These are phyloP conservation scores for Colletotrichum cereale DNA, from an alignment of 2,329 filamentous ascomycete genomes.

Conservation along the genomic window DNA sequence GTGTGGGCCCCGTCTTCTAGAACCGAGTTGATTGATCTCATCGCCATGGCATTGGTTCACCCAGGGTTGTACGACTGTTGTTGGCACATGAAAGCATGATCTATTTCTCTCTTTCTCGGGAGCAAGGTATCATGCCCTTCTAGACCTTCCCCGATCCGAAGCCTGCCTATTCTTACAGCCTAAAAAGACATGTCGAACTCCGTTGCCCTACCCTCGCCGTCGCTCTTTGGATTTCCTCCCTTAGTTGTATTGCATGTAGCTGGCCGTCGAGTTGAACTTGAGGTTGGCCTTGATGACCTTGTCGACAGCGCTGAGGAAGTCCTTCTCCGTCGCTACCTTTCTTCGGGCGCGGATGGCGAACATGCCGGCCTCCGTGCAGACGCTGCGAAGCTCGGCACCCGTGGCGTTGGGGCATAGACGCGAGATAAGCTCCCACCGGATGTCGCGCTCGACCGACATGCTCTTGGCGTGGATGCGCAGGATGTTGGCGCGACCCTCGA, in stretches of 20 bases:
- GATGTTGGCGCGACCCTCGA: constrained; percentile 97
- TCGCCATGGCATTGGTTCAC: neutral
- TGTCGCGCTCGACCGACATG: constrained; percentile 99
- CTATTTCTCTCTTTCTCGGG: constrained; percentile 39
- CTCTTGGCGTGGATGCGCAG: constrained; percentile 98
- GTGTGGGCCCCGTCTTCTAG: too few species aligned
- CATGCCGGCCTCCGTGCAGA: constrained; percentile 98
- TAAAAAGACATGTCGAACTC: constrained; percentile 34
- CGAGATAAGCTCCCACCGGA: constrained; percentile 98
- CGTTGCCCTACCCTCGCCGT: constrained; percentile 8
- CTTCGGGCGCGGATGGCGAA: constrained; percentile 94
- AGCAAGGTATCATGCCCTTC: constrained; percentile 37
- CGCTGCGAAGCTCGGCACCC: constrained; percentile 93
- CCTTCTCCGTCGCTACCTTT: constrained; percentile 99
- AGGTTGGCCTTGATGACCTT: constrained; percentile 99
- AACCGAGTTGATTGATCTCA: neutral
- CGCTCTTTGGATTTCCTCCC: neutral
- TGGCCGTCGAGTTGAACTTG: constrained; percentile 99
- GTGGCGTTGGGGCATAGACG: constrained; percentile 97
- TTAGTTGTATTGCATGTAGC: constrained; percentile 99
- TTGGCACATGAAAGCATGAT: constrained; percentile 30
- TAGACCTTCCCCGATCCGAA: constrained; percentile 37
- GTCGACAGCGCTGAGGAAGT: constrained; percentile 97
- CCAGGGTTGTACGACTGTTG: neutral
- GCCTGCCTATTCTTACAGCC: constrained; percentile 45